Conservation (phyloP, 176 grass and related monocot genomes). For the Ampelocalamus luodianensis region DNA sequence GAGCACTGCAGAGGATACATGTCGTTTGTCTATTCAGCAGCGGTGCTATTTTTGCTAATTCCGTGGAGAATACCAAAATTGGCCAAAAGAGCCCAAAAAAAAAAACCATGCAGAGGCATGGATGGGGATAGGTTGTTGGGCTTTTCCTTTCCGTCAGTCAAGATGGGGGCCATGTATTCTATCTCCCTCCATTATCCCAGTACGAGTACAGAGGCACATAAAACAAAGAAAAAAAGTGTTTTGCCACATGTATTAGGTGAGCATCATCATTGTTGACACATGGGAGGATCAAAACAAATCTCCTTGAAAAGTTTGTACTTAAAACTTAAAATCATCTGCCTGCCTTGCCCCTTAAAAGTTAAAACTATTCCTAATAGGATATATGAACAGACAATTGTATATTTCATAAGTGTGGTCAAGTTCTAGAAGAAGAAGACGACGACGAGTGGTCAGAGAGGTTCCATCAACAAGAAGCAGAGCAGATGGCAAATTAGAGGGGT, state of each 20-base stretch:
- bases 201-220: background rate
- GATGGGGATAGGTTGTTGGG: conserved; percentile 49
- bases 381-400: background rate
- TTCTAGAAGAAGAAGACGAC: background rate
- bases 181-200: background rate
- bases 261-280: conserved; percentile 25
- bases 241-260: conserved; percentile 24
- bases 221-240: conserved; percentile 8
- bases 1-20: no score
- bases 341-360: background rate
- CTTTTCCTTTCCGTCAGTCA: conserved; percentile 43
- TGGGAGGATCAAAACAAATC: conserved; percentile 23
- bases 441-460: background rate
- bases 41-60: no score
- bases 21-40: rapidly evolving
- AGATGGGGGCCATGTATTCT: conserved; percentile 6
- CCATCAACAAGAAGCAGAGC: background rate
- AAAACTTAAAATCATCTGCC: background rate
- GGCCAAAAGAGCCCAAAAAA: no score
- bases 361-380: background rate
- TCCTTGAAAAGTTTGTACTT: background rate
- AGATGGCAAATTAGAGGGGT: background rate
- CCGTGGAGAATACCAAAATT: no score
- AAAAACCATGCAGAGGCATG: conserved; percentile 7
- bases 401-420: background rate